A percentile compares a stretch with the other conserved stretches of the same genome.
Conservation (phyloP, 495 filamentous ascomycete species). For the Talaromyces ruber region DNA sequence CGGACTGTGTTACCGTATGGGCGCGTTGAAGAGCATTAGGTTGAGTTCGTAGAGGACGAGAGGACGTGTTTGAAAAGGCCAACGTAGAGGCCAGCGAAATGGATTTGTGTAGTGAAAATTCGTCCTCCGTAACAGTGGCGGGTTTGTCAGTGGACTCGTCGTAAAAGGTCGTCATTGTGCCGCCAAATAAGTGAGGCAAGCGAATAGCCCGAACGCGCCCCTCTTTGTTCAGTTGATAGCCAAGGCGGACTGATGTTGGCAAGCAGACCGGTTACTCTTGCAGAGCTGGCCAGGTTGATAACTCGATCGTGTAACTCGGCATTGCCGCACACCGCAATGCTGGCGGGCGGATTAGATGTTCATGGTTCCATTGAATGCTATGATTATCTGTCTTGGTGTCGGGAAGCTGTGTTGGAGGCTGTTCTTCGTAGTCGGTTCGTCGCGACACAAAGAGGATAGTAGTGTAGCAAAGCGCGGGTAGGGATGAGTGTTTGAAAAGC, state of each 20-base stretch:
- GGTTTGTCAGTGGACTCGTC: neutral
- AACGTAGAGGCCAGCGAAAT: neutral
- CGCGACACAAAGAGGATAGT: neutral
- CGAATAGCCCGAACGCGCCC: neutral
- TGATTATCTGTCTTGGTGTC: neutral
- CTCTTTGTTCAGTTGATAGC: neutral
- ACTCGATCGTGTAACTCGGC: neutral
- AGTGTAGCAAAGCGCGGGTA: neutral
- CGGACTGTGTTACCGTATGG: constrained; percentile 34
- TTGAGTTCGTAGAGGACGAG: constrained; percentile 7
- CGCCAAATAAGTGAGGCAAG: neutral
- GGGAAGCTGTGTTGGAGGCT: neutral
- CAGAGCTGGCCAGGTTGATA: neutral
- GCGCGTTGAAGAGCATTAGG: constrained; percentile 26
- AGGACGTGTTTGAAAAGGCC: neutral
- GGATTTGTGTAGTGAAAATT: neutral
- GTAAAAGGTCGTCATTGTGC: neutral
- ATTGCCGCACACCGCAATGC: constrained; percentile 6
- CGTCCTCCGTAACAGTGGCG: neutral
- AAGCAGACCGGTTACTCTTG: neutral
- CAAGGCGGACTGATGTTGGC: neutral
- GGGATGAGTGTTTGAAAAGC: neutral
- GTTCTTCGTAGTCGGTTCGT: no score
- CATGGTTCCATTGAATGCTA: neutral
- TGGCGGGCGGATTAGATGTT: neutral